Base-by-base conservation (phyloP, 805 yeast species). In the Metschnikowia henanensis region DNA sequence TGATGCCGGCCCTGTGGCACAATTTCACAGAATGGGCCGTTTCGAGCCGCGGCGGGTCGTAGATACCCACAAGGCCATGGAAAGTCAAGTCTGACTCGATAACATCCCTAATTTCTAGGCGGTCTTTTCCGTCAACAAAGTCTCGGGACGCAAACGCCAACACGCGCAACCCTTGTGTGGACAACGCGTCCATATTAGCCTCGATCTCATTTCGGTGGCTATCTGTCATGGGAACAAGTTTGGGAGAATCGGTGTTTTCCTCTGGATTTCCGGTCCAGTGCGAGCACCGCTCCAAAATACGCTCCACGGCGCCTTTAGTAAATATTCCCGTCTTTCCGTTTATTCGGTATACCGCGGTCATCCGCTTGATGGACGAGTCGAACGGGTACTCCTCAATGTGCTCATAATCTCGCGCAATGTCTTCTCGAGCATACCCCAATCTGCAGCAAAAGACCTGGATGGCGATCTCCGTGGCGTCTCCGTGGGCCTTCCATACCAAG, bases 401-500 rank as follows among this genome's bases (percentile, higher is more conserved):
- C 31, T 31, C 41, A 12, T 34, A 41, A 15, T 21, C 41, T 4
- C 21, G 22, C 7, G 46, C 57, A 49, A 75, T 58, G 7, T 51
- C 52, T n/a, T 68, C 66, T 54, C 53, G 34, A 7, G 39, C 47
- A 20, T 34, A 45, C 12, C 46, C 51, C 15, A 47, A 43, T 16
- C 52, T 30, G 43, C 46, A 33, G 30, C 52, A 48, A 41, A 50
- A 50, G 2, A 50, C 52, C 26, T 50, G 54, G 26, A 50, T 50
- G 33, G 54, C 54, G 13, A 47, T 34, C 21, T 50, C 54, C 3
- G 54, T 50, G 28, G 54, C 52, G 13, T 50, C 54, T 12, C 54
- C 54, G 18, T 50, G 54, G 7, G 51, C 52, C 22, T 50, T 49
- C 54, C 54, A 50, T 39, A 48, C 60, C 49, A 60, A 43, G 30